A percentile compares a stretch with the other conserved stretches of the same genome.
These are phyloP conservation scores for Glomus cerebriforme DNA, from an alignment of 192 early-diverging fungal species.

Conservation along the genomic window DNA sequence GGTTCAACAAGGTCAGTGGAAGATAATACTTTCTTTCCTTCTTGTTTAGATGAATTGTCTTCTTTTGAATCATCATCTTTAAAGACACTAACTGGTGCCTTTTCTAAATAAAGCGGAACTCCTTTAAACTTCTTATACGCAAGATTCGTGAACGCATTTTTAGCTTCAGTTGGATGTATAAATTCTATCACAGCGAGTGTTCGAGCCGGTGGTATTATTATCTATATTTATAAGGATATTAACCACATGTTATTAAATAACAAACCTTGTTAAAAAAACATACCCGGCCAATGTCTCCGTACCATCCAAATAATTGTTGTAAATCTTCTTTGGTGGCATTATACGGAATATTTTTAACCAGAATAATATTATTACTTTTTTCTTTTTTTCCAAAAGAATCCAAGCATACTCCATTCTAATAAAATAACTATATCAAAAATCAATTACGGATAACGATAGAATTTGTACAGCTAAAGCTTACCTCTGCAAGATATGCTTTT, in stretches of 20 bases:
- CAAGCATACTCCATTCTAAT: constrained; percentile 73
- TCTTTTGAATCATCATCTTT: constrained; percentile 47
- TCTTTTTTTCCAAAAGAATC: constrained; percentile 77
- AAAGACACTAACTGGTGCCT: constrained; percentile 87
- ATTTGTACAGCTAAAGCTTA: not conserved
- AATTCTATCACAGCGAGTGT: constrained; percentile 97
- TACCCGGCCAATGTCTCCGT: constrained; percentile 88
- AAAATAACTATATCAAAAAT: too few relatives aligned
- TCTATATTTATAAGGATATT: constrained; percentile 23
- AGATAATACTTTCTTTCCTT: constrained; percentile 42
- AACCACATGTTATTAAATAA: not conserved
- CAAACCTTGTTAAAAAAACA: constrained; percentile 5
- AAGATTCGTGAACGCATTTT: constrained; percentile 81
- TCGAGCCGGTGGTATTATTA: constrained; percentile 86
- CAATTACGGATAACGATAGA: too few relatives aligned
- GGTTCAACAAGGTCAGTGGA: constrained; percentile 53
- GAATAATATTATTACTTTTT: constrained; percentile 85
- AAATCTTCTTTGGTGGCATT: constrained; percentile 83
- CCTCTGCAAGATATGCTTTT: constrained; percentile 84
- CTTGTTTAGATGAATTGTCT: constrained; percentile 38
- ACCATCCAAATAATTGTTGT: constrained; percentile 76
- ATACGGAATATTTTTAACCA: constrained; percentile 95
- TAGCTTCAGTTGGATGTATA: constrained; percentile 85
- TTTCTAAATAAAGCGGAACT: constrained; percentile 90
- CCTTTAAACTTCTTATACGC: constrained; percentile 93